phyloP scores from a whole-genome alignment of 2,329 filamentous ascomycete genomes.

The Epichloe sp. region DNA sequence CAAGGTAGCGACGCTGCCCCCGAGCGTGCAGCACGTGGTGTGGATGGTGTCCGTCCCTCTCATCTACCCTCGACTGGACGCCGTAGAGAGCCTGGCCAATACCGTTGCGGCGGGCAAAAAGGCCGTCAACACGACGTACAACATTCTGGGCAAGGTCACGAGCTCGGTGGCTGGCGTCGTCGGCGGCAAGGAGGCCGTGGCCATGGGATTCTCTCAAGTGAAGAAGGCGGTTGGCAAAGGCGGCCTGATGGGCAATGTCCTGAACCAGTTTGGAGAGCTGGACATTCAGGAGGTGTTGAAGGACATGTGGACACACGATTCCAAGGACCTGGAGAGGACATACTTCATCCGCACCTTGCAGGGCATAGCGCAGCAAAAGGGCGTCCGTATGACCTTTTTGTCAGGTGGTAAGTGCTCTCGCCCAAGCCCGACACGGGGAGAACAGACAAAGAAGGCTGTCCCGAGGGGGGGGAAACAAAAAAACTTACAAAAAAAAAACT shows the following conservation, averaged over 20 bases:
- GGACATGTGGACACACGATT: constrained; percentile 97
- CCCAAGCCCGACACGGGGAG: not conserved
- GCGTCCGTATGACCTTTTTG: constrained; percentile 95
- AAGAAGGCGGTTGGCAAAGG: constrained; percentile 95
- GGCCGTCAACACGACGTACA: constrained; percentile 91
- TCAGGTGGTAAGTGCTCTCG: constrained; percentile 53
- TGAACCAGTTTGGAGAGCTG: constrained; percentile 93
- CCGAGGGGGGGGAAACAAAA: no score
- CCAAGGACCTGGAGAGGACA: constrained; percentile 91
- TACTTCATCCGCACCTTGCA: constrained; percentile 94
- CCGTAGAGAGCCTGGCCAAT: constrained; percentile 79
- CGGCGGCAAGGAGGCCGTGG: constrained; percentile 84
- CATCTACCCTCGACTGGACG: constrained; percentile 81
- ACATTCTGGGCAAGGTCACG: constrained; percentile 87
- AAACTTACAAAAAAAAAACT: not conserved
- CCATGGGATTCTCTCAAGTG: constrained; percentile 83
- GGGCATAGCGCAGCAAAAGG: constrained; percentile 89
- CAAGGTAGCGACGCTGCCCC: constrained; percentile 80
- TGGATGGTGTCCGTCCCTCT: constrained; percentile 91
- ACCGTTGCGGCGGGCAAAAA: constrained; percentile 97
- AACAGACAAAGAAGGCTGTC: not conserved
- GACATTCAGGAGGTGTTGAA: constrained; percentile 88
- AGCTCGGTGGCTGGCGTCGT: constrained; percentile 92
- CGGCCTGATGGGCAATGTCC: constrained; percentile 86
- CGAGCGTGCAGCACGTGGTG: constrained; percentile 89